phyloP scores from a whole-genome alignment of 306 rosid species.

The Sechiopsis laciniata region DNA sequence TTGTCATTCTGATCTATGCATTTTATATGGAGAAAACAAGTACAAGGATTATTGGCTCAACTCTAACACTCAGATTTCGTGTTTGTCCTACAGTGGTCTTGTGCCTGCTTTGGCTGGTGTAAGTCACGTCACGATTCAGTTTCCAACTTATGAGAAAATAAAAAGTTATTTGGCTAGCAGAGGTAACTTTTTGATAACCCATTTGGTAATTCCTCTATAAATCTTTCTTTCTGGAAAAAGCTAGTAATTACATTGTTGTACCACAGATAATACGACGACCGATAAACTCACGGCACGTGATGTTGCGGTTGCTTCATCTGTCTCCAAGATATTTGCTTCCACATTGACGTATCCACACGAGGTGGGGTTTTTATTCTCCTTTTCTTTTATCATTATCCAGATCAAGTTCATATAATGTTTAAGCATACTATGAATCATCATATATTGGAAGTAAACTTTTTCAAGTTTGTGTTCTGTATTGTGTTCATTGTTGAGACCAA shows the following conservation, averaged over 20 bases:
- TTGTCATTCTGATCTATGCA: constrained; percentile 7
- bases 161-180: constrained; percentile 56
- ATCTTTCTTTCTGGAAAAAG: not conserved
- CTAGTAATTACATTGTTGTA: constrained; percentile 10
- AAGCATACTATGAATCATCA: not conserved
- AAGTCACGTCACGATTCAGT: constrained; percentile 87
- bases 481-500: not conserved
- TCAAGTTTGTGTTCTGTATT: not conserved
- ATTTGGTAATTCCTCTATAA: not conserved
- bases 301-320: constrained; percentile 81
- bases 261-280: constrained; percentile 47
- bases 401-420: not conserved
- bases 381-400: not conserved
- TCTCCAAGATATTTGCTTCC: constrained; percentile 84
- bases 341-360: constrained; percentile 87
- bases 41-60: constrained; percentile 12
- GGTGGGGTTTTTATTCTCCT: constrained; percentile 33
- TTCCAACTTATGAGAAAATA: constrained; percentile 71
- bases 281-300: constrained; percentile 70
- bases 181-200: constrained; percentile 39
- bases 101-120: constrained; percentile 89
- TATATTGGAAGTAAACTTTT: not conserved
- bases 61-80: not conserved
- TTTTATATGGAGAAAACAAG: constrained; percentile 5
- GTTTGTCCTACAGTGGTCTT: constrained; percentile 55